phyloP scores from a whole-genome alignment of 2,329 filamentous ascomycete species.

The Botrytis hyacinthi region DNA sequence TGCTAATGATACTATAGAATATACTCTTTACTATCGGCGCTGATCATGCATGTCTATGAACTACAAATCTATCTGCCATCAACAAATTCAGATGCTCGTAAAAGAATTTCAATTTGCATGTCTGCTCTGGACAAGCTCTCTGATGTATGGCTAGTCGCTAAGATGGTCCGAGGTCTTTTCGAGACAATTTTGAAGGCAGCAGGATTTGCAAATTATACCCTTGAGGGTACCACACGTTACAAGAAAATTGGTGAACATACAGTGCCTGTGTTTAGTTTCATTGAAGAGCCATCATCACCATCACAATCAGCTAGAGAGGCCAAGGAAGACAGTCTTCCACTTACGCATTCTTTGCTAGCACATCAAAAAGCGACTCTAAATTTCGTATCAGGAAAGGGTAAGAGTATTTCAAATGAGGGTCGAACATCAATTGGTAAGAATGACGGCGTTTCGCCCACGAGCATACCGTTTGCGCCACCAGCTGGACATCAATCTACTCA shows the following conservation, averaged over 20 bases:
- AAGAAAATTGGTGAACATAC: neutral
- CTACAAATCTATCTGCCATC: conserved; percentile 88
- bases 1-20: conserved; percentile 64
- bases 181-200: conserved; percentile 70
- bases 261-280: neutral
- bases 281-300: neutral
- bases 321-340: neutral
- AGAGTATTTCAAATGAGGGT: neutral
- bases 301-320: neutral
- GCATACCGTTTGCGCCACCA: neutral
- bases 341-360: conserved; percentile 2
- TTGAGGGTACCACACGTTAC: neutral
- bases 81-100: conserved; percentile 82
- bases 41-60: conserved; percentile 99
- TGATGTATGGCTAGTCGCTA: conserved; percentile 92
- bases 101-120: conserved; percentile 86
- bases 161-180: conserved; percentile 96
- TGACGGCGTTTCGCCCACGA: neutral
- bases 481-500: neutral
- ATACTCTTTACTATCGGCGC: conserved; percentile 90
- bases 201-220: neutral
- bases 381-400: neutral
- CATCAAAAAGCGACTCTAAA: conserved; percentile 3
- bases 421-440: neutral
- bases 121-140: conserved; percentile 87